A percentile compares a stretch with the other conserved stretches of the same genome.
Conservation (phyloP, 495 filamentous ascomycete species). For the Lepidopterella palustris region DNA sequence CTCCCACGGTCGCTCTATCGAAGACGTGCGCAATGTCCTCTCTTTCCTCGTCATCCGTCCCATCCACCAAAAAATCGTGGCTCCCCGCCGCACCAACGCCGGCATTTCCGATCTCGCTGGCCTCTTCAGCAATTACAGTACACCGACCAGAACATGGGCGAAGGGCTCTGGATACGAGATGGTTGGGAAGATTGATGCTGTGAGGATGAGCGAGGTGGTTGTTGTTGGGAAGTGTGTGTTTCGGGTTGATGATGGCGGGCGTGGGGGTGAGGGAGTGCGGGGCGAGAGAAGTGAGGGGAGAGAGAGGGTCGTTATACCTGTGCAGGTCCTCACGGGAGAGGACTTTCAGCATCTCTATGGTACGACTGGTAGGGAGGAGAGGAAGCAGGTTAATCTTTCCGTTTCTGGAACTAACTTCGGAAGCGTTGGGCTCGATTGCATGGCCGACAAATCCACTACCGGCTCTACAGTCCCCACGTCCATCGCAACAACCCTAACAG, state of each 20-base stretch:
- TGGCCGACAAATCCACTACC: too few relatives aligned
- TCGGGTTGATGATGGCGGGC: background rate
- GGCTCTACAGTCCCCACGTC: too few relatives aligned
- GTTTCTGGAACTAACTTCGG: too few relatives aligned
- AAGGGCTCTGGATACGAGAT: constrained; percentile 1
- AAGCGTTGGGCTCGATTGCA: too few relatives aligned
- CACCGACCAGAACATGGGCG: background rate
- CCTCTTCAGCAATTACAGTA: background rate
- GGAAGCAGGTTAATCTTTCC: too few relatives aligned
- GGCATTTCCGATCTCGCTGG: background rate
- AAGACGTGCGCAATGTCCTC: background rate
- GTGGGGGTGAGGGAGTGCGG: background rate
- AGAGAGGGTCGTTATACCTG: background rate
- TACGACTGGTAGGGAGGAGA: too few relatives aligned
- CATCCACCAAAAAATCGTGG: background rate
- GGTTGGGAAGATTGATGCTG: background rate
- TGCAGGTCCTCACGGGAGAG: background rate
- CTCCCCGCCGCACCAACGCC: background rate
- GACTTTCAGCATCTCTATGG: background rate
- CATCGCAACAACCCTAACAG: too few relatives aligned
- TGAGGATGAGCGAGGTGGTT: background rate
- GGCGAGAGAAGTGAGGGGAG: background rate
- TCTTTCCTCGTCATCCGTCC: background rate
- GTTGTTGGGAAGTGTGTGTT: background rate
- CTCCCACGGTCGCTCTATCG: background rate